These are phyloP conservation scores for Taphrina deformans DNA, from an alignment of 1,139 yeast genomes.

Conservation along the genomic window DNA sequence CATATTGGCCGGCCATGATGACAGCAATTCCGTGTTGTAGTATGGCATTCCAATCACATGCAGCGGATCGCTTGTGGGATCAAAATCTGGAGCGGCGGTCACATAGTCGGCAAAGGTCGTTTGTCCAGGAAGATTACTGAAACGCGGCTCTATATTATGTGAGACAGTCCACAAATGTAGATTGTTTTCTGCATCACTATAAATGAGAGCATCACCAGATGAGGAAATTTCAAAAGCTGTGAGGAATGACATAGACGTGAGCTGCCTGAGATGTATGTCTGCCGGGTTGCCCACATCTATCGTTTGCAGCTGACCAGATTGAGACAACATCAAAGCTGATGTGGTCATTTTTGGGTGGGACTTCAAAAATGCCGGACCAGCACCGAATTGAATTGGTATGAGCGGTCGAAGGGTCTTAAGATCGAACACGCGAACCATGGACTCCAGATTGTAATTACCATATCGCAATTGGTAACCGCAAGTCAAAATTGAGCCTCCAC, in stretches of 20 bases:
- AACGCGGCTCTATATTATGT: slow-evolving; percentile 44
- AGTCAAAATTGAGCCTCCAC: slow-evolving; percentile 73
- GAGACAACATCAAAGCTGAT: slow-evolving; percentile 70
- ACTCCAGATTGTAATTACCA: slow-evolving; percentile 55
- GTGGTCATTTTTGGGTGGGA: slow-evolving; percentile 87
- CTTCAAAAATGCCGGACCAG: slow-evolving; percentile 82
- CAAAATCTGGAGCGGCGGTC: slow-evolving; percentile 35
- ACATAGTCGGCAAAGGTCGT: slow-evolving; percentile 55
- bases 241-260: slow-evolving; percentile 50
- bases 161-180: slow-evolving; percentile 73
- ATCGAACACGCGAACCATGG: slow-evolving; percentile 81
- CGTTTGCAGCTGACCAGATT: slow-evolving; percentile 78
- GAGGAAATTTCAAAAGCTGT: slow-evolving; percentile 66
- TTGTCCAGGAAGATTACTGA: slow-evolving; percentile 53
- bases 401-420: slow-evolving; percentile 68
- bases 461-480: slow-evolving; percentile 55
- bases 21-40: slow-evolving; percentile 71
- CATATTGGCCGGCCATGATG: slow-evolving; percentile 72
- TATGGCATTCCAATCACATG: slow-evolving; percentile 82
- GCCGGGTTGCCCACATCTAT: slow-evolving; percentile 80
- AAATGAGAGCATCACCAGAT: slow-evolving; percentile 75
- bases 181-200: slow-evolving; percentile 64
- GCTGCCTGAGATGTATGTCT: slow-evolving; percentile 46
- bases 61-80: slow-evolving; percentile 51
- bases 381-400: slow-evolving; percentile 82